These are phyloP conservation scores for Botryotinia globosa DNA, from an alignment of 2,329 filamentous ascomycete genomes.

Conservation along the genomic window DNA sequence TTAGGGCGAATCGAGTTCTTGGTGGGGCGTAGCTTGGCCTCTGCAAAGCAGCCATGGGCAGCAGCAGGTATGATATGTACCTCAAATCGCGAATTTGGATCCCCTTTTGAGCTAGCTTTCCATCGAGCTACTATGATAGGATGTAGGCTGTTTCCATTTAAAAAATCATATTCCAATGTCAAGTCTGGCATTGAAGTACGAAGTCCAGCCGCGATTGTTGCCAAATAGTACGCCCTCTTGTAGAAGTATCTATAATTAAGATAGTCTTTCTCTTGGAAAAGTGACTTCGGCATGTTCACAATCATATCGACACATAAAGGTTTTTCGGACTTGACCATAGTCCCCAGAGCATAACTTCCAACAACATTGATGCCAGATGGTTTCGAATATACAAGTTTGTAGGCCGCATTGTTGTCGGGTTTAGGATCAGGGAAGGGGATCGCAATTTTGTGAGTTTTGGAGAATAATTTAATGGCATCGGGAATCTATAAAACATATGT, in stretches of 20 bases:
- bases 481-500: slow-evolving; percentile 50
- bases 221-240: slow-evolving; percentile 87
- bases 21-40: slow-evolving; percentile 65
- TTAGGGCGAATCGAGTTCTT: slow-evolving; percentile 67
- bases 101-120: slow-evolving; percentile 38
- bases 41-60: slow-evolving; percentile 65
- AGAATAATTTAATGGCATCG: slow-evolving; percentile 65
- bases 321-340: slow-evolving; percentile 63
- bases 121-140: slow-evolving; percentile 58
- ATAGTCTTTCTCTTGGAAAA: slow-evolving; percentile 95
- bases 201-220: slow-evolving; percentile 72
- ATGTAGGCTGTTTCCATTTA: slow-evolving; percentile 73
- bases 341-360: slow-evolving; percentile 79
- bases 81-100: slow-evolving; percentile 46
- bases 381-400: slow-evolving; percentile 75
- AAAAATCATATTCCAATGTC: slow-evolving; percentile 59
- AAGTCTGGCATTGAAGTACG: slow-evolving; percentile 53
- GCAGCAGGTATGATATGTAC: slow-evolving; percentile 78
- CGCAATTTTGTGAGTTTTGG: slow-evolving; percentile 64
- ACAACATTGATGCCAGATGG: slow-evolving; percentile 81
- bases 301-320: slow-evolving; percentile 73
- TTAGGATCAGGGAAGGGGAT: slow-evolving; percentile 83
- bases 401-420: slow-evolving; percentile 72
- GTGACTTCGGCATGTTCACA: slow-evolving; percentile 72
- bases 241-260: slow-evolving; percentile 92